Percentiles rank a stretch among this genome's conserved stretches.
Evolutionary conservation across 2,329 filamentous ascomycete species (phyloP).

Genomic region (Aspergillus amoenus): DNA sequence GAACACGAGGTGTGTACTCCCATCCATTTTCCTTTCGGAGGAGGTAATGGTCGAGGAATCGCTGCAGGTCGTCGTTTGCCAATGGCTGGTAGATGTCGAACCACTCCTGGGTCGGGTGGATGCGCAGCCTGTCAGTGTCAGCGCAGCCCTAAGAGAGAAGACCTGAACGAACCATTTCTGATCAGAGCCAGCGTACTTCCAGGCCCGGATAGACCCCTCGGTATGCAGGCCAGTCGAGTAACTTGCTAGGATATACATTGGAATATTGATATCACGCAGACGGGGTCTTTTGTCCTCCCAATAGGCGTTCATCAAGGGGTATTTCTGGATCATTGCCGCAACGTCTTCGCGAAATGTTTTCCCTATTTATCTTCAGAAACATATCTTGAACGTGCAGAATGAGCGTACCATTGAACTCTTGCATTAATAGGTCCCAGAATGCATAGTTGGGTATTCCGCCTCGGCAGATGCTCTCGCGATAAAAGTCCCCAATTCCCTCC

Average conservation of each 20-base stretch:
- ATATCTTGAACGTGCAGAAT: too few relatives aligned
- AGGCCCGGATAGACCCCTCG: constrained; percentile 22
- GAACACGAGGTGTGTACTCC: constrained; percentile 9
- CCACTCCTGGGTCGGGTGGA: constrained; percentile 11
- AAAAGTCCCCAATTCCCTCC: constrained; percentile 21
- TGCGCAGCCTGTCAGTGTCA: not conserved
- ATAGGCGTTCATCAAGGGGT: constrained; percentile 21
- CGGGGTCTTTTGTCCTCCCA: constrained; percentile 19
- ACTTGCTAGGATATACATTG: constrained; percentile 24
- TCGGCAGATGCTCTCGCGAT: constrained; percentile 17
- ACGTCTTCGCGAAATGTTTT: constrained; percentile 6
- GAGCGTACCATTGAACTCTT: constrained; percentile 12
- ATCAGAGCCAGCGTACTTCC: constrained; percentile 9
- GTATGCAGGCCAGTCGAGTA: constrained; percentile 25
- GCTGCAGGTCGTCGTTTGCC: constrained; percentile 6
- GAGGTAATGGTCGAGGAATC: constrained; percentile 8
- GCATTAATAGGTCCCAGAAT: constrained; percentile 17
- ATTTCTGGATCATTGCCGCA: constrained; percentile 15
- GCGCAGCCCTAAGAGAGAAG: not conserved
- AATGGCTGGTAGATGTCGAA: constrained; percentile 9
- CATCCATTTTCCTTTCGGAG: constrained; percentile 7
- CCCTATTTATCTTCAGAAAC: not conserved
- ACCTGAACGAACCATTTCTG: constrained; percentile 19
- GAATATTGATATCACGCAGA: constrained; percentile 11
- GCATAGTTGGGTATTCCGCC: constrained; percentile 18